These are phyloP conservation scores for Alternaria gansuensis DNA, from an alignment of 2,329 filamentous ascomycete species.

Conservation along the genomic window DNA sequence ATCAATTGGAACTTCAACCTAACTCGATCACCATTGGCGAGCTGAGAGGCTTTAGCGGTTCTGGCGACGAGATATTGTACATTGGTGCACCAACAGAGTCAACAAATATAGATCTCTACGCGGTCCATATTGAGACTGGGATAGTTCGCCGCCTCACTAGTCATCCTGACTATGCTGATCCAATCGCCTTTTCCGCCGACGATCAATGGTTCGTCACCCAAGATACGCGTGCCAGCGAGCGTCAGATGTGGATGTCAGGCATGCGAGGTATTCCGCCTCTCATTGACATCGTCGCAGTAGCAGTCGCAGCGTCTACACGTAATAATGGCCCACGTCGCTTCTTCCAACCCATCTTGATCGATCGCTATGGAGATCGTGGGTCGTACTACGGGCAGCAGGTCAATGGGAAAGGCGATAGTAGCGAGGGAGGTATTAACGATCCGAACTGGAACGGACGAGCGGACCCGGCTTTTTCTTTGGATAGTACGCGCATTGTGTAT, in stretches of 20 bases:
- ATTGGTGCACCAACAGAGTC: conserved; percentile 55
- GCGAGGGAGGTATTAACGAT: conserved; percentile 49
- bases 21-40: conserved; percentile 54
- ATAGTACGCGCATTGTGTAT: conserved; percentile 57
- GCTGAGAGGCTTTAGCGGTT: conserved; percentile 57
- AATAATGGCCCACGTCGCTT: conserved; percentile 60
- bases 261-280: conserved; percentile 58
- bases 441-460: conserved; percentile 61
- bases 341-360: conserved; percentile 59
- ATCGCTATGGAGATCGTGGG: conserved; percentile 57
- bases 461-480: conserved; percentile 56
- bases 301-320: conserved; percentile 51
- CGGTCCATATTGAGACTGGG: conserved; percentile 54
- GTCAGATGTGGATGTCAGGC: conserved; percentile 56
- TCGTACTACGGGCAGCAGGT: conserved; percentile 56
- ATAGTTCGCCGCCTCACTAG: conserved; percentile 55
- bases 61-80: conserved; percentile 55
- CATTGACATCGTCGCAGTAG: conserved; percentile 41
- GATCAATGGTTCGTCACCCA: conserved; percentile 56
- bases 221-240: conserved; percentile 56
- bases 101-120: conserved; percentile 59
- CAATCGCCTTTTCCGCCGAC: conserved; percentile 56
- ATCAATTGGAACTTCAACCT: conserved; percentile 46
- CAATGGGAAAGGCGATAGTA: conserved; percentile 47
- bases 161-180: conserved; percentile 59